Evolutionary conservation across 2,329 filamentous ascomycete genomes (phyloP), one percentile per base, ranked within the genome.

Genomic region (Aspergillus sp.): DNA sequence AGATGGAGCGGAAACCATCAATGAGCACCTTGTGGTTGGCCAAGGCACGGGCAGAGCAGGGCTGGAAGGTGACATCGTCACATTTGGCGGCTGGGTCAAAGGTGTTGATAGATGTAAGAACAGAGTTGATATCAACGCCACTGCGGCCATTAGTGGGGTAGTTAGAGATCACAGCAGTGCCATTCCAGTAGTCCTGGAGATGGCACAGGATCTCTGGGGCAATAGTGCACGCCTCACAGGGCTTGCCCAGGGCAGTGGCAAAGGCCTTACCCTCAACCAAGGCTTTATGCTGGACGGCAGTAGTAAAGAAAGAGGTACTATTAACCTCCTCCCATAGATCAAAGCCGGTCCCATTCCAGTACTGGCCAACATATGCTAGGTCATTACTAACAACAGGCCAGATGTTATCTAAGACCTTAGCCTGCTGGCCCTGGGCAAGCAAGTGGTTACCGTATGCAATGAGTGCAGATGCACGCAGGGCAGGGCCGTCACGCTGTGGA

Each of bases 291-390:
- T 86, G 80, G 36, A 77, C 76, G 6, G 81, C 78, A 19, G 81
- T 69, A 2, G 87, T 90, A 65, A 90, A 91, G 71, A 89, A 91
- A 3, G 85, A 88, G 27, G 79, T 82, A 33, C 86, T 85, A 27
- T 75, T 71, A 10, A 90, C 79, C 61, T 91, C 87, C 61, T 91
- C 88, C 88, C 87, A 91, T 2, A 93, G 75, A 62, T 93, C 88
- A 54, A 82, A 91, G 3, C 72, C 72, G 4, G 71, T 74, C 11
- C 47, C 26, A 46, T 76, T 78, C 67, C 72, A 75, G 46, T 62
- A 60, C 37, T 61, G 52, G 7, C 54, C 45, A 11, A 88, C 80
- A 49, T 90, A 91, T 37, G 73, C 73, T 33, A 93, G 73, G 54
- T 91, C 88, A 53, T 88, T 90, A 39, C 74, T 71, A 34, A 89